These are phyloP conservation scores for Pythium guiyangense DNA, from an alignment of 352 stramenopile species.

Conservation along the genomic window DNA sequence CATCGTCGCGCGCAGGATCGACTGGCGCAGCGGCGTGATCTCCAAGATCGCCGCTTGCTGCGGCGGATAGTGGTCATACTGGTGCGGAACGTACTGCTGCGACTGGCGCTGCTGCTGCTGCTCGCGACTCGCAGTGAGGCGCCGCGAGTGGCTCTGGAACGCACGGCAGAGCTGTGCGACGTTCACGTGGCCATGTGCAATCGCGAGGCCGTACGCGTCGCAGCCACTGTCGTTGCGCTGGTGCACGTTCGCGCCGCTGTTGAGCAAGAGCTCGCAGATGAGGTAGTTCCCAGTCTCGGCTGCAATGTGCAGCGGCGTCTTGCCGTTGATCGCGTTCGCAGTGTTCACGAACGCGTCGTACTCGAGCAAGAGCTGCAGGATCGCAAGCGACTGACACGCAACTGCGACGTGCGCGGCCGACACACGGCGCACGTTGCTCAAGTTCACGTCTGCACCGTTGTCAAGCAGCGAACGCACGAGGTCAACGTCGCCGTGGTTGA, in stretches of 20 bases:
- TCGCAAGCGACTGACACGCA: constrained; percentile 27
- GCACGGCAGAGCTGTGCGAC: constrained; percentile 17
- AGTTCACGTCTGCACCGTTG: constrained; percentile 47
- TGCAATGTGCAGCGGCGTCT: constrained; percentile 55
- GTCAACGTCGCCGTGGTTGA: constrained; percentile 38
- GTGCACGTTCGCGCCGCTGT: constrained; percentile 16
- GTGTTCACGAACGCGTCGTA: constrained; percentile 46
- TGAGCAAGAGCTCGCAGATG: constrained; percentile 44
- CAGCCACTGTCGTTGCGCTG: constrained; percentile 11
- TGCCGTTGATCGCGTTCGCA: constrained; percentile 37
- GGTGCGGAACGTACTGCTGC: neutral
- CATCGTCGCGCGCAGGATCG: constrained; percentile 4
- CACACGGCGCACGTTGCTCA: constrained; percentile 31
- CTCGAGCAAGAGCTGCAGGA: constrained; percentile 40
- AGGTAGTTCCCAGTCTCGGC: constrained; percentile 40
- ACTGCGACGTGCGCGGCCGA: constrained; percentile 48
- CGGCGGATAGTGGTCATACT: constrained; percentile 1
- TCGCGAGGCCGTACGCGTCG: constrained; percentile 11
- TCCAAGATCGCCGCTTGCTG: constrained; percentile 5
- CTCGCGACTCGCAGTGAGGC: constrained; percentile 3
- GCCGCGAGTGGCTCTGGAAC: constrained; percentile 11
- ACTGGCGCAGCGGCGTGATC: neutral
- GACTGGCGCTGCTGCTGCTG: neutral
- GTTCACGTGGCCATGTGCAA: constrained; percentile 10
- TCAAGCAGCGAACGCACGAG: constrained; percentile 43